Base-by-base conservation (phyloP, 1,284 basidiomycete genomes). In the Sutorius eximius region DNA sequence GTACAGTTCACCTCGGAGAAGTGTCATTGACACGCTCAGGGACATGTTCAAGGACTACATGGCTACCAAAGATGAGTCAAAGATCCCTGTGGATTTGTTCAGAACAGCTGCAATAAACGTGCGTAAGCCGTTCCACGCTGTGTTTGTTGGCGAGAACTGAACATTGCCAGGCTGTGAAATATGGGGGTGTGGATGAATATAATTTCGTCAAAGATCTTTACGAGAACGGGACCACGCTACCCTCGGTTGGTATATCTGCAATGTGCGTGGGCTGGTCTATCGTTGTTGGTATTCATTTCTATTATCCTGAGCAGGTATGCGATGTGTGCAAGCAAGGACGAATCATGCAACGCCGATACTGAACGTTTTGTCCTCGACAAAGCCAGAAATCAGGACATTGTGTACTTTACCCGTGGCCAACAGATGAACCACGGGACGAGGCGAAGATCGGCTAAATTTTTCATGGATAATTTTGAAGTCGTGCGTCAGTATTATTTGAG, bases 121-220 rank as follows among this genome's bases (percentile, higher is more conserved):
- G 58, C 41, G 78, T 54, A 20, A 5, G 38, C 16, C 51, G 16
- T 44, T 45, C 46, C 8, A 15, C 49, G 27, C 30, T 37, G 40
- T 41, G 29, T 44, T 51, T 50, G 43, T 51, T 47, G 53, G 58
- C 9, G 38, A 30, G 11, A 34, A 53, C 44, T 58, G 24, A 64
- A 65, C 24, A 62, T 34, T 47, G 41, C 49, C 45, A 86, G 80
- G 85, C 83, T 45, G 86, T 91, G 52, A 81, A 81, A 65, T 75
- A 87, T 65, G 94, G 94, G 49, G 93, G 91, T 16, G 77, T 77
- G 46, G 76, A 77, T 46, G 94, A 96, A 71, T 97, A 89, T 70
- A 83, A 92, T 52, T 85, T 86, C 49, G 77, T 91, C 45, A 79
- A 89, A 60, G 75, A 77, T 51, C 81, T 95, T 38, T 87, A 87